phyloP scores from a whole-genome alignment of 352 stramenopile species.

The Pseudoperonospora humuli region DNA sequence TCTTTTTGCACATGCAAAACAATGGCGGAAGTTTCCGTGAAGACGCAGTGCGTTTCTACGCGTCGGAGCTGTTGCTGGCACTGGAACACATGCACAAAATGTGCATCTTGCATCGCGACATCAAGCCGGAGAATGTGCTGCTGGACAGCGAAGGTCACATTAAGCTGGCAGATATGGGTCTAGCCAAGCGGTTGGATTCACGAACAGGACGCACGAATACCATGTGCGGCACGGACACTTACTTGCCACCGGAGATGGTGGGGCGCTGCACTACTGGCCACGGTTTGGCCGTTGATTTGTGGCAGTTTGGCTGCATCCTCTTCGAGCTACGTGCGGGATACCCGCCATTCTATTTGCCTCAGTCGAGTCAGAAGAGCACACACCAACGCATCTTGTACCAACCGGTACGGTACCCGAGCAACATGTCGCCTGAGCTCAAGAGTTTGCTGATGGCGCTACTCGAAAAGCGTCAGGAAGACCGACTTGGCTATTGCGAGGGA shows the following conservation, averaged over 20 bases:
- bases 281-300: slow-evolving; percentile 88
- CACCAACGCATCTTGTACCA: slow-evolving; percentile 88
- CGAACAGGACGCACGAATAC: slow-evolving; percentile 72
- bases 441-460: slow-evolving; percentile 57
- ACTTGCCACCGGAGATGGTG: slow-evolving; percentile 86
- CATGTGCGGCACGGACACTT: slow-evolving; percentile 88
- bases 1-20: slow-evolving; percentile 89
- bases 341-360: slow-evolving; percentile 87
- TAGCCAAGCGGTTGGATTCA: slow-evolving; percentile 83
- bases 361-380: slow-evolving; percentile 85
- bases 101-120: slow-evolving; percentile 90
- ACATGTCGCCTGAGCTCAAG: slow-evolving; percentile 75
- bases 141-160: slow-evolving; percentile 84
- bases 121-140: slow-evolving; percentile 91
- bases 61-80: slow-evolving; percentile 67
- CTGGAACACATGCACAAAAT: slow-evolving; percentile 88
- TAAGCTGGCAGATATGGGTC: slow-evolving; percentile 88
- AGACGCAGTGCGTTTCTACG: slow-evolving; percentile 78
- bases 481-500: slow-evolving; percentile 51
- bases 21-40: slow-evolving; percentile 73
- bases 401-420: slow-evolving; percentile 76
- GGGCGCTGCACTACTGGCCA: slow-evolving; percentile 67
- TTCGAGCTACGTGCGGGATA: slow-evolving; percentile 90
- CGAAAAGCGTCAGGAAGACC: slow-evolving; percentile 78
- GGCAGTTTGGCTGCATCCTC: slow-evolving; percentile 91